Evolutionary conservation across 345 rosid species (phyloP), one percentile per base, ranked within the genome.

Genomic region (Psidium guajava): DNA sequence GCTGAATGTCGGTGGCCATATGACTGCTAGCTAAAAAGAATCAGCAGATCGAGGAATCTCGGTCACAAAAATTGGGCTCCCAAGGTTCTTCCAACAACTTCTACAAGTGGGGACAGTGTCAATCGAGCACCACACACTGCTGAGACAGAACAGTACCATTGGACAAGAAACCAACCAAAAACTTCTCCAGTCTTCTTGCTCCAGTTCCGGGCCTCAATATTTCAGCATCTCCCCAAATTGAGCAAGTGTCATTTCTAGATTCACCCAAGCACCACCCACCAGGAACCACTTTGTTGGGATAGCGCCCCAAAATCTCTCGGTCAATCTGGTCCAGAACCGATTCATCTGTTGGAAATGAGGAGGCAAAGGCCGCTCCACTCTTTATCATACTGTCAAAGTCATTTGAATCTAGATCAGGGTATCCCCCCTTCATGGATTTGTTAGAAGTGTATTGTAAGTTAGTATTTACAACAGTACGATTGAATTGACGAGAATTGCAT

Each of bases 241-340:
- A 92, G 86, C 98, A 96, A 1, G 91, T 86, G 82, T 88, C 90
- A 36, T 92, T 92, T 42, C 86, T 86, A 52, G 92, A 86, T 36
- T 92, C 93, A 61, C 94, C 99, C 83, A 97, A 86, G 92, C 99
- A 96, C 99, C 99, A 97, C 58, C 99, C 98, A 80, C 99, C 99
- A 40, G 95, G 94, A 50, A 93, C 94, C 82, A 92, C 92, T 90
- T 88, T 84, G 82, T 90, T 94, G 5, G 89, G 88, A 54, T n/a
- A 86, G 84, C 97, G 94, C 58, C 89, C 90, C 85, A 97, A 87
- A 89, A 97, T 90, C 85, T 94, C 96, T 83, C 51, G 88, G 86
- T 97, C 99, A 40, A 97, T 94, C 47, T 89, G 93, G 54, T 94
- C 98, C 84, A 96, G 98, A 36, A 92, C 88, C 4, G 92, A 87